Conservation (phyloP, 164 flowering plant genomes). For the Santalum album region DNA sequence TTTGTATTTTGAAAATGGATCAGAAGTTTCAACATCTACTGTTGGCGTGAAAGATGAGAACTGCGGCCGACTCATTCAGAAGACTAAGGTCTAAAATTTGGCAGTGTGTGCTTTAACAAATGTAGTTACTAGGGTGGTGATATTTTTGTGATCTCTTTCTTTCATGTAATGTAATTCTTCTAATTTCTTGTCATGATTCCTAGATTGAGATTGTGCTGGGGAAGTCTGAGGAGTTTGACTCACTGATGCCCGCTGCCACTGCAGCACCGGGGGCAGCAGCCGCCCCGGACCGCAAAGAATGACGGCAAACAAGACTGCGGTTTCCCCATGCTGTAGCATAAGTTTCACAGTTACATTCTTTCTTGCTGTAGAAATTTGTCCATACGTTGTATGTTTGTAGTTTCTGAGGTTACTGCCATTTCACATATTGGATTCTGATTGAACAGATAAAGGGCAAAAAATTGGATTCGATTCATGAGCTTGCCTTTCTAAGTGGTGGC, state of each 20-base stretch:
- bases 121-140: too few relatives aligned
- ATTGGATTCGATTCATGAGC: too few relatives aligned
- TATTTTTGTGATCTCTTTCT: background rate
- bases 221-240: conserved; percentile 44
- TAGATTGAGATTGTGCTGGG: conserved; percentile 53
- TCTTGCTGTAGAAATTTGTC: too few relatives aligned
- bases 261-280: conserved; percentile 9
- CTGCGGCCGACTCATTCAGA: conserved; percentile 59
- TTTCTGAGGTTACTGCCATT: too few relatives aligned
- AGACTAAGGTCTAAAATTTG: conserved; percentile 41
- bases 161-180: background rate
- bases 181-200: background rate
- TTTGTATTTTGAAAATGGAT: conserved; percentile 2
- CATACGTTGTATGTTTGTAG: too few relatives aligned
- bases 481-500: too few relatives aligned
- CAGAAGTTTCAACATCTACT: conserved; percentile 71
- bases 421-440: too few relatives aligned
- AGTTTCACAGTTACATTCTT: too few relatives aligned
- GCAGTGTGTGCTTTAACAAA: background rate
- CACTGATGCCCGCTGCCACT: conserved; percentile 16
- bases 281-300: conserved; percentile 8
- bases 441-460: too few relatives aligned
- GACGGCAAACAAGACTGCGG: conserved; percentile 1
- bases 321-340: too few relatives aligned
- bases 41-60: conserved; percentile 71